These are phyloP conservation scores for Claviceps lovelessii DNA, from an alignment of 2,329 filamentous ascomycete genomes.

Conservation along the genomic window DNA sequence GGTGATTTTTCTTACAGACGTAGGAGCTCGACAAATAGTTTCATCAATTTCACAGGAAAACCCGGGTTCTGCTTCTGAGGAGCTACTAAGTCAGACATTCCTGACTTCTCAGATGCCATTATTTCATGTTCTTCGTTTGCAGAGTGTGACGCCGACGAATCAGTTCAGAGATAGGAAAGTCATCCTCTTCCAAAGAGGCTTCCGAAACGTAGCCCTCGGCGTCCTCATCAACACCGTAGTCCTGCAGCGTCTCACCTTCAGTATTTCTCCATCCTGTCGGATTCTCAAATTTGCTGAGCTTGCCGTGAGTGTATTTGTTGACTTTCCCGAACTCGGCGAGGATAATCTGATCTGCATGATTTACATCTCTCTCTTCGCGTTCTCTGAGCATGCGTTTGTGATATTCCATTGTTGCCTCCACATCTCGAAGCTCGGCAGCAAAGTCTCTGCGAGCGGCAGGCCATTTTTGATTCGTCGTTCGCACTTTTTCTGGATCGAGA, in stretches of 20 bases:
- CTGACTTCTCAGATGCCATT: constrained; percentile 1
- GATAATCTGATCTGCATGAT: constrained; percentile 28
- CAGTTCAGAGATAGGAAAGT: constrained; percentile 57
- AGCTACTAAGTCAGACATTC: constrained; percentile 8
- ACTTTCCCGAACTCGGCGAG: constrained; percentile 37
- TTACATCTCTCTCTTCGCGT: constrained; percentile 34
- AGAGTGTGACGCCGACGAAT: constrained; percentile 38
- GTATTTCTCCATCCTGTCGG: constrained; percentile 55
- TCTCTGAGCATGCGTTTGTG: constrained; percentile 33
- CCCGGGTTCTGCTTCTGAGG: background rate
- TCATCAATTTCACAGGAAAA: background rate
- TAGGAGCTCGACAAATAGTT: background rate
- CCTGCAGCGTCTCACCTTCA: constrained; percentile 58
- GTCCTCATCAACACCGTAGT: constrained; percentile 71
- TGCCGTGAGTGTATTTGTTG: constrained; percentile 41
- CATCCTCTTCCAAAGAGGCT: constrained; percentile 37
- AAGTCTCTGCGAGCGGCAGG: constrained; percentile 24
- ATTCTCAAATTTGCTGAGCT: constrained; percentile 46
- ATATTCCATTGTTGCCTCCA: constrained; percentile 26
- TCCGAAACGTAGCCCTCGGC: constrained; percentile 29
- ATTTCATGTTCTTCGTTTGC: background rate
- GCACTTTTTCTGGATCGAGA: constrained; percentile 45
- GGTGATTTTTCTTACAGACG: background rate
- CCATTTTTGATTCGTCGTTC: constrained; percentile 26
- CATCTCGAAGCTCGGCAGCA: constrained; percentile 19